These are phyloP conservation scores for Arthrobotrys sphaeroides DNA, from an alignment of 2,329 filamentous ascomycete species.

Conservation along the genomic window DNA sequence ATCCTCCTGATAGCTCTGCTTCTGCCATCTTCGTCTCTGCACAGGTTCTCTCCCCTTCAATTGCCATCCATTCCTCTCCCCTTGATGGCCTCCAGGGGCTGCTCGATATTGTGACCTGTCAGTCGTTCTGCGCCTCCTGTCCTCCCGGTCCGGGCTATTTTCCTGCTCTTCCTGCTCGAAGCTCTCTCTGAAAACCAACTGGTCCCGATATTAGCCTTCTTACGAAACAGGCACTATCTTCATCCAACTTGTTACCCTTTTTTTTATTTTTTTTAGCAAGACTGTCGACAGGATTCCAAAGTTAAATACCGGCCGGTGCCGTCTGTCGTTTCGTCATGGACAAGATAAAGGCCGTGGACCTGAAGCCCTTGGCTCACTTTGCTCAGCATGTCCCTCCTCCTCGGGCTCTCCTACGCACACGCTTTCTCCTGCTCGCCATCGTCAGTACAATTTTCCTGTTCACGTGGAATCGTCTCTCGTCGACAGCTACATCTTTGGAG, in stretches of 20 bases:
- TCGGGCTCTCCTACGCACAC: constrained; percentile 33
- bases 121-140: constrained; percentile 1
- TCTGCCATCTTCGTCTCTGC: neutral
- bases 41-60: neutral
- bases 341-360: constrained; percentile 29
- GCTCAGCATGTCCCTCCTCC: constrained; percentile 39
- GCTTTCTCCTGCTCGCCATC: constrained; percentile 42
- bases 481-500: constrained; percentile 43
- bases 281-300: neutral
- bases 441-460: constrained; percentile 25
- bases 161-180: neutral
- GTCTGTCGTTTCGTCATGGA: constrained; percentile 18
- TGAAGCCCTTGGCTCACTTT: constrained; percentile 33
- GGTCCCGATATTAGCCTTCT: neutral
- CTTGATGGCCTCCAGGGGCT: neutral
- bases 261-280: neutral
- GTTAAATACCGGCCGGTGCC: neutral
- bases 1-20: neutral
- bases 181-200: neutral
- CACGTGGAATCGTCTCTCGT: constrained; percentile 37
- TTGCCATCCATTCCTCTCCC: neutral
- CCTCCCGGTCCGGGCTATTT: neutral
- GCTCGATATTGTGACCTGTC: neutral
- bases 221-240: neutral
- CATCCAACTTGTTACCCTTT: neutral